Conservation (phyloP, 2,329 filamentous ascomycete species). For the Dichotomopilus funicola region DNA sequence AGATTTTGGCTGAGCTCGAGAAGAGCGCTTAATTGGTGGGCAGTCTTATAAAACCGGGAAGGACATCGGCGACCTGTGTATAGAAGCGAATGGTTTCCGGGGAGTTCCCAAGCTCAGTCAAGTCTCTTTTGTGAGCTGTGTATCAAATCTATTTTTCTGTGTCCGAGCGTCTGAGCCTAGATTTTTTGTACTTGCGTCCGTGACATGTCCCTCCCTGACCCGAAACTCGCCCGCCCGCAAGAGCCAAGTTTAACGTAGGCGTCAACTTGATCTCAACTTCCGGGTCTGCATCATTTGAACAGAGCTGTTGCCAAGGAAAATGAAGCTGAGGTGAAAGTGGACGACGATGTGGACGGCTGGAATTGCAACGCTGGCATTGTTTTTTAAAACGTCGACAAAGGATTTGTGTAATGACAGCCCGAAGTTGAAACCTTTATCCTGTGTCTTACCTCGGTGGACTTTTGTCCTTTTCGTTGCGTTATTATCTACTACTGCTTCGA, state of each 20-base stretch:
- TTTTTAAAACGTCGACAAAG: no score
- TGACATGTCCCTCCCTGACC: background rate
- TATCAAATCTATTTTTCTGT: conserved; percentile 49
- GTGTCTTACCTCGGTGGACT: no score
- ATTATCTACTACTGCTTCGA: no score
- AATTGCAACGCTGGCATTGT: no score
- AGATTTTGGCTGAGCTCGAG: conserved; percentile 96
- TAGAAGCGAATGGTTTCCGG: conserved; percentile 48
- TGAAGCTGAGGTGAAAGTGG: background rate
- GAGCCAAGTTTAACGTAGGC: no score
- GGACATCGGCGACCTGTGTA: conserved; percentile 44
- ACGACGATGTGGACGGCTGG: background rate
- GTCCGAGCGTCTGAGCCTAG: conserved; percentile 2
- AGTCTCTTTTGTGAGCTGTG: conserved; percentile 57
- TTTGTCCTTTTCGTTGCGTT: no score
- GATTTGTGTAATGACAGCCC: no score
- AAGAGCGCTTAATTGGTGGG: conserved; percentile 38
- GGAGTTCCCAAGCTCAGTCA: conserved; percentile 47
- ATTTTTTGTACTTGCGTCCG: background rate
- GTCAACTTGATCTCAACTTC: no score
- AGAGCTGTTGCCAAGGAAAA: conserved; percentile 13
- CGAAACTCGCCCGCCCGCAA: no score
- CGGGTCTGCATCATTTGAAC: conserved; percentile 19
- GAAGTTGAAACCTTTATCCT: no score
- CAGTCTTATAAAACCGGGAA: conserved; percentile 26